Conservation (phyloP, 345 rosid species). For the Excoecaria cochinchinensis region DNA sequence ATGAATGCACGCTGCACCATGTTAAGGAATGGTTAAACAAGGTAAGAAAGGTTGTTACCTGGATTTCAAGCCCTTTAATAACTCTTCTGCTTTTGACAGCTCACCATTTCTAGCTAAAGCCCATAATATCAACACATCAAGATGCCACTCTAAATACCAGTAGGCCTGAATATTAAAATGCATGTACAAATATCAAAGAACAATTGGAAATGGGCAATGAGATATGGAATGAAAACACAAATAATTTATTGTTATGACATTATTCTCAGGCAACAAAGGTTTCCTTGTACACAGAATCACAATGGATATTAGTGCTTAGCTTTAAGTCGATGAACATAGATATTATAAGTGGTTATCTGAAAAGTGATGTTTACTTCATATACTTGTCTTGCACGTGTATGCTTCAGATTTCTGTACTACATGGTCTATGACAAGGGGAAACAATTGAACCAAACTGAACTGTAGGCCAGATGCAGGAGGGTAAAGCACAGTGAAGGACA, state of each 20-base stretch:
- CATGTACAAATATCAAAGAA: not conserved
- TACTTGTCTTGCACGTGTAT: not conserved
- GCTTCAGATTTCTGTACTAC: not conserved
- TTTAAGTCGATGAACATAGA: not conserved
- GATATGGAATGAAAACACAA: not conserved
- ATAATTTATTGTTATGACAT: not conserved
- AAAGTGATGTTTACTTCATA: not conserved
- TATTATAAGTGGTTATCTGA: not conserved
- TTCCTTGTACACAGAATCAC: not conserved
- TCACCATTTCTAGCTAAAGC: slow-evolving; percentile 66
- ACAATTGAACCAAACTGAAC: not conserved
- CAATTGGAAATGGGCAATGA: slow-evolving; percentile 1
- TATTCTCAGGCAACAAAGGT: not conserved
- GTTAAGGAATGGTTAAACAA: slow-evolving; percentile 7
- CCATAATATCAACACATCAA: slow-evolving; percentile 78
- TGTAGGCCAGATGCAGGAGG: not conserved
- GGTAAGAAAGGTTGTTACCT: slow-evolving; percentile 44
- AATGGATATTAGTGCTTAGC: not conserved
- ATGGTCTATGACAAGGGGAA: not conserved
- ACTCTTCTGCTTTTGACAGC: slow-evolving; percentile 62
- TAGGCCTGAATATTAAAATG: slow-evolving; percentile 40
- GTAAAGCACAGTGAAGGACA: not conserved
- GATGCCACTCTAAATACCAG: slow-evolving; percentile 82
- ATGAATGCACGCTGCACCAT: not conserved
- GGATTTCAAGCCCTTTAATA: slow-evolving; percentile 61